Base-by-base conservation (phyloP, 2,329 filamentous ascomycete species). In the Talaromyces sp. region DNA sequence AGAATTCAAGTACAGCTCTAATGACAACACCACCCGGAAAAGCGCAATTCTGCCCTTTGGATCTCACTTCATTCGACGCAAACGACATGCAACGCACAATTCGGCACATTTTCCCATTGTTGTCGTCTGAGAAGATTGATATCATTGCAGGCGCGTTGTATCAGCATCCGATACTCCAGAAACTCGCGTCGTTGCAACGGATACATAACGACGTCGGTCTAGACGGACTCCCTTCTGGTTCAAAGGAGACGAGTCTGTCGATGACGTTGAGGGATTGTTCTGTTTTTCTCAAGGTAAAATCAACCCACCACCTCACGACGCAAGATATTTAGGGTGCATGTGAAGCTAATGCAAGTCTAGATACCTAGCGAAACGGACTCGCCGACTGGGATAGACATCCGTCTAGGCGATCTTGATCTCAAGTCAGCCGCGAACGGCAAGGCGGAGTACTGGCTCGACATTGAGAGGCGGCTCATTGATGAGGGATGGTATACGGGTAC, bases 241-340 rank as follows among this genome's bases (percentile, higher is more conserved):
- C 74, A 37, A 71, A 69, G 11, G 78, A 83, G 31, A 86, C 90
- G 64, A 82, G 84, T 12, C 79, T 90, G 6, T 89, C 89, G 62
- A 93, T 93, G 90, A 93, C 91, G 3, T 74, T 95, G 67, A 81
- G 91, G 57, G 91, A 95, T 77, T 92, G 90, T 73, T 91, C 89
- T 3, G 84, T 90, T 68, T 92, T 88, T 70, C 79, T 91, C 44
- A 84, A 85, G 69, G 82, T 92, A 70, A n/a, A n/a, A 57, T 71
- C 66, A 57, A 21, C 52, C 61, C 39, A 40, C 3, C 37, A n/a
- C 6, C 5, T 18, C 5, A 16, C 37, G 16, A 4, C 16, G 8
- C 8, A 7, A 40, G 7, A 40, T n/a, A 28, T 3, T 28, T 28
- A 6, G 37, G 14, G 16, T n/a, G 37, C 11, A 8, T 40, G 16